Conservation (phyloP, 2,329 filamentous ascomycete genomes). For the Chlorencoelia australis region DNA sequence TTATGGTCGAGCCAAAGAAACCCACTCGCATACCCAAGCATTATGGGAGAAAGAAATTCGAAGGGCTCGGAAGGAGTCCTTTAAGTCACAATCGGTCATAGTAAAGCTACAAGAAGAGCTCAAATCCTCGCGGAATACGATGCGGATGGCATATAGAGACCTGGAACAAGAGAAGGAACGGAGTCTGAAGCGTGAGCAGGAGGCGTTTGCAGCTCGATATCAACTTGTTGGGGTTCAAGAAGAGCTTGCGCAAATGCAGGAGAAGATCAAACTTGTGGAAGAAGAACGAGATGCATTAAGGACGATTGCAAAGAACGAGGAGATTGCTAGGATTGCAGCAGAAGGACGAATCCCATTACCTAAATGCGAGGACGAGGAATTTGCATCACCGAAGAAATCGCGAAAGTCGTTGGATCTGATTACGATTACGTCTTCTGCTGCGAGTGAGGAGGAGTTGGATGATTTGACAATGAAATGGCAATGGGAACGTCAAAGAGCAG, state of each 20-base stretch:
- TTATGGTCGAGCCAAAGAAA: constrained; percentile 60
- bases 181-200: constrained; percentile 52
- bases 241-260: constrained; percentile 53
- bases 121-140: constrained; percentile 44
- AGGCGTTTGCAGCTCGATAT: constrained; percentile 58
- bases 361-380: constrained; percentile 47
- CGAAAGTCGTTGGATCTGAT: constrained; percentile 37
- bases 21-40: constrained; percentile 53
- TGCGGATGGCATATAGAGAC: constrained; percentile 46
- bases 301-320: constrained; percentile 61
- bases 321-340: constrained; percentile 61
- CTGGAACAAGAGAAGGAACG: constrained; percentile 55
- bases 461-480: constrained; percentile 35
- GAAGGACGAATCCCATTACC: constrained; percentile 57
- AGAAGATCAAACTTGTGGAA: constrained; percentile 55
- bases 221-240: constrained; percentile 55
- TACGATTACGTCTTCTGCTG: constrained; percentile 42
- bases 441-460: constrained; percentile 37
- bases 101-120: constrained; percentile 68
- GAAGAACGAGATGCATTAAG: constrained; percentile 68
- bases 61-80: constrained; percentile 59
- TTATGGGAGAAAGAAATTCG: constrained; percentile 68
- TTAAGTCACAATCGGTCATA: constrained; percentile 60
- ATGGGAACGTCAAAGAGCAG: constrained; percentile 45
- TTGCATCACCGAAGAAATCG: constrained; percentile 49